Percentiles rank a stretch among this genome's conserved stretches.
Evolutionary conservation across 2,329 filamentous ascomycete species (phyloP).

Genomic region (Fusarium armeniacum): DNA sequence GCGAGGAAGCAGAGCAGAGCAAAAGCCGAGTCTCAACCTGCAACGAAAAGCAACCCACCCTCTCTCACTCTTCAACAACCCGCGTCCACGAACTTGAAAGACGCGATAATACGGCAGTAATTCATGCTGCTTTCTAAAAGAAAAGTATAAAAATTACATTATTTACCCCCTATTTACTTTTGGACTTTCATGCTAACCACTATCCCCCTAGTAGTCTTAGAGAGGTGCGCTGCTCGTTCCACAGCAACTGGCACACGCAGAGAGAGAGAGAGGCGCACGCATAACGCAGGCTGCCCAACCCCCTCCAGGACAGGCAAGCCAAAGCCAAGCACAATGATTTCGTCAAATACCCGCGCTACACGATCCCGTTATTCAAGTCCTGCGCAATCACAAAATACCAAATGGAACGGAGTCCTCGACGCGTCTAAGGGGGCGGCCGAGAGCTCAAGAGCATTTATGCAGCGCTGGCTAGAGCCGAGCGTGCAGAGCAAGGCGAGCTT

Average conservation of each 20-base stretch:
- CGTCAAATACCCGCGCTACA: constrained; percentile 63
- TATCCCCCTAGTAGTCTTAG: constrained; percentile 45
- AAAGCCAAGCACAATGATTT: constrained; percentile 53
- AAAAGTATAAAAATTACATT: constrained; percentile 46
- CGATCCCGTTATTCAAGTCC: constrained; percentile 72
- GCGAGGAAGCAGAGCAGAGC: constrained; percentile 32
- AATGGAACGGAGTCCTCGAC: constrained; percentile 55
- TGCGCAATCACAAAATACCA: constrained; percentile 54
- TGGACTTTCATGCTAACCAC: constrained; percentile 35
- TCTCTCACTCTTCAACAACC: constrained; percentile 45
- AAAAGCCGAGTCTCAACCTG: constrained; percentile 40
- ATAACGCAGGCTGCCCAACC: constrained; percentile 28
- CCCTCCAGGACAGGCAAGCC: constrained; percentile 31
- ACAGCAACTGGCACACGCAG: constrained; percentile 44
- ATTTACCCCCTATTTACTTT: constrained; percentile 7
- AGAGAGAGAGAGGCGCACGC: constrained; percentile 28
- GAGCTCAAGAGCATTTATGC: constrained; percentile 65
- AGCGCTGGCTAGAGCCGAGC: constrained; percentile 71
- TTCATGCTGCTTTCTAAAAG: constrained; percentile 53
- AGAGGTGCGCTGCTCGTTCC: constrained; percentile 52
- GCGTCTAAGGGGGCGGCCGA: constrained; percentile 54
- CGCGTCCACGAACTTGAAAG: constrained; percentile 52
- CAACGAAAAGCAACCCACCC: constrained; percentile 41
- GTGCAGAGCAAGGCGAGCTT: constrained; percentile 77
- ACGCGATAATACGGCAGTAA: constrained; percentile 53